Conservation (phyloP, 2,329 filamentous ascomycete species). For the Myriosclerotinia scirpicola region DNA sequence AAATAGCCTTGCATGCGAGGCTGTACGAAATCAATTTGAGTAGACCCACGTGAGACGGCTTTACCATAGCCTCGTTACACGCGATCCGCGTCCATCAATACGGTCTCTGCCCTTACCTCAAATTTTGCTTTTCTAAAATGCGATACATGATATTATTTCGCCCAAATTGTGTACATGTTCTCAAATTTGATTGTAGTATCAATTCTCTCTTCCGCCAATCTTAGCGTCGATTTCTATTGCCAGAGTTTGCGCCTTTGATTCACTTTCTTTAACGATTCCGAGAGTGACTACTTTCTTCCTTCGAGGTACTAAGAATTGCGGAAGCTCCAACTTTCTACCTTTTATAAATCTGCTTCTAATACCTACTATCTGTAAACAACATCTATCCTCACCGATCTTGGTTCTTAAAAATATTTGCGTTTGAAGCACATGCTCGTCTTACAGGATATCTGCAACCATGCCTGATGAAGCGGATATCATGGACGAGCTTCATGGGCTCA, state of each 20-base stretch:
- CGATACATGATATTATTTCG: not conserved
- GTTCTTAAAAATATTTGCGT: not conserved
- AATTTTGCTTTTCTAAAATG: not conserved
- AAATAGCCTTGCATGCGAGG: constrained; percentile 19
- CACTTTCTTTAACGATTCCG: constrained; percentile 5
- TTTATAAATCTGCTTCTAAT: not conserved
- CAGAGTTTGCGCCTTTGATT: not conserved
- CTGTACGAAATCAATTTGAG: constrained; percentile 14
- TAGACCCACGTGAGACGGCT: constrained; percentile 5
- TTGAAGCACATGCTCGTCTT: constrained; percentile 24
- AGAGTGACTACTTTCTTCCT: constrained; percentile 2
- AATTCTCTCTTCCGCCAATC: not conserved
- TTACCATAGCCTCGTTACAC: constrained; percentile 22
- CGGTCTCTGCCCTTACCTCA: constrained; percentile 3
- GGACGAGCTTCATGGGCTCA: constrained; percentile 39
- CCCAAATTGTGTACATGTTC: constrained; percentile 4
- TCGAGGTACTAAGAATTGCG: not conserved
- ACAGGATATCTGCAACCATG: constrained; percentile 27
- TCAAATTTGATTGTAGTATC: not conserved
- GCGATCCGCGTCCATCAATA: constrained; percentile 18
- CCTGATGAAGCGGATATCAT: constrained; percentile 38
- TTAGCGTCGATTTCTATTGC: not conserved
- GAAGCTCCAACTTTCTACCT: constrained; percentile 1
- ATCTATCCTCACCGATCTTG: not conserved
- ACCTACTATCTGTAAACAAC: not conserved